Conservation (phyloP, 768 basidiomycete species). For the Phylloporus sp. region DNA sequence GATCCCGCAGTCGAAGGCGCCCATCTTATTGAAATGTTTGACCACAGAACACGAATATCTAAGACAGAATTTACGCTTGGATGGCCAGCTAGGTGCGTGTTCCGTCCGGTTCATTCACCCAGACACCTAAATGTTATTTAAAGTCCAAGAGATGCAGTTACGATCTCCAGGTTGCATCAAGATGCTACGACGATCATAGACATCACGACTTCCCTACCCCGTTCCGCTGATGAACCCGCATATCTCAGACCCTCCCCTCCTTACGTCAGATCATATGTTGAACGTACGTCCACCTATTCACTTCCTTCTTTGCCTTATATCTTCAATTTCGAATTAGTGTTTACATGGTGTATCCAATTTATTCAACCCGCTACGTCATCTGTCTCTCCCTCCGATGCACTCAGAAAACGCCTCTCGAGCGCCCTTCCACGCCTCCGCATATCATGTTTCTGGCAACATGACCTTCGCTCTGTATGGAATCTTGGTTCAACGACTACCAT, state of each 20-base stretch:
- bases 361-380: slow-evolving; percentile 36
- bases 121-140: slow-evolving; percentile 4
- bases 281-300: slow-evolving; percentile 43
- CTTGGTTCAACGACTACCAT: slow-evolving; percentile 62
- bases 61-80: slow-evolving; percentile 92
- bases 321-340: slow-evolving; percentile 45
- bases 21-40: slow-evolving; percentile 79
- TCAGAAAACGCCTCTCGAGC: slow-evolving; percentile 26
- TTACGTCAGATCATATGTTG: slow-evolving; percentile 84
- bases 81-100: slow-evolving; percentile 94
- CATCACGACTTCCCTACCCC: slow-evolving; percentile 90
- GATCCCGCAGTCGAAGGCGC: slow-evolving; percentile 90
- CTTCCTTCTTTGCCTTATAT: slow-evolving; percentile 4
- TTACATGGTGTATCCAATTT: slow-evolving; percentile 92
- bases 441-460: slow-evolving; percentile 95
- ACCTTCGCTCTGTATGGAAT: slow-evolving; percentile 84
- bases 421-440: slow-evolving; percentile 54
- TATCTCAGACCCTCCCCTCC: slow-evolving; percentile 91
- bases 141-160: slow-evolving; percentile 87
- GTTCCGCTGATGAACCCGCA: slow-evolving; percentile 84
- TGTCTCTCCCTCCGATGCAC: slow-evolving; percentile 34
- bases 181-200: slow-evolving; percentile 83
- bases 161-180: slow-evolving; percentile 81
- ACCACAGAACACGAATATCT: slow-evolving; percentile 77
- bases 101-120: slow-evolving; percentile 9